Conservation (phyloP, 176 grass and related monocot genomes). For the Elymus sibiricus region DNA sequence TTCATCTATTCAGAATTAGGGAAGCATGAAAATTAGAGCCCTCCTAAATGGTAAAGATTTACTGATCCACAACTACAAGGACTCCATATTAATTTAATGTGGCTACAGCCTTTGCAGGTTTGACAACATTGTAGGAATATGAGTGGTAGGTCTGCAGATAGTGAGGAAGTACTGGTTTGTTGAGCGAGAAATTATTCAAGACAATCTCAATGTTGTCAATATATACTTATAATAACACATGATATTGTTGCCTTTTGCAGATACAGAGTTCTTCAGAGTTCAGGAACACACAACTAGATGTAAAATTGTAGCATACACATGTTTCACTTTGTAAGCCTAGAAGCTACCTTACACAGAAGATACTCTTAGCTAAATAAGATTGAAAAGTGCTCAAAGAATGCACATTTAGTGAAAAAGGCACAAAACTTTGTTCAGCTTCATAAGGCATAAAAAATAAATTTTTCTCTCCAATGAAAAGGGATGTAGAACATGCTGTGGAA, state of each 20-base stretch:
- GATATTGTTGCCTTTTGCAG: not conserved
- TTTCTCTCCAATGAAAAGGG: not conserved
- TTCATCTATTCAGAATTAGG: conserved; percentile 10
- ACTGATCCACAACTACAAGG: not conserved
- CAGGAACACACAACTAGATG: not conserved
- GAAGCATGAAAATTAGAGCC: not conserved
- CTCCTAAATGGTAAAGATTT: not conserved
- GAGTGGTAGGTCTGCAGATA: not conserved
- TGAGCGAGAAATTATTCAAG: conserved; percentile 1
- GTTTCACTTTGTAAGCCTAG: conserved; percentile 16
- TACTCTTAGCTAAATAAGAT: not conserved
- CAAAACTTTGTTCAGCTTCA: not conserved
- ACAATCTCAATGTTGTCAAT: not conserved
- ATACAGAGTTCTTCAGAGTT: not conserved
- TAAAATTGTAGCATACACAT: not conserved
- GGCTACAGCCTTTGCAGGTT: not conserved
- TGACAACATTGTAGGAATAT: not conserved
- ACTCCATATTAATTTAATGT: not conserved
- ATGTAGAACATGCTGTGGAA: not conserved
- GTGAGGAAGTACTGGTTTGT: not conserved
- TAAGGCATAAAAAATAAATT: not conserved
- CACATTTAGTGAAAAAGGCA: not conserved
- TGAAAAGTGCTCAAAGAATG: not conserved
- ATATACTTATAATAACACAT: not conserved
- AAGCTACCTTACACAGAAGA: not conserved